phyloP scores from a whole-genome alignment of 2,329 filamentous ascomycete genomes.

The Venturia nashicola region DNA sequence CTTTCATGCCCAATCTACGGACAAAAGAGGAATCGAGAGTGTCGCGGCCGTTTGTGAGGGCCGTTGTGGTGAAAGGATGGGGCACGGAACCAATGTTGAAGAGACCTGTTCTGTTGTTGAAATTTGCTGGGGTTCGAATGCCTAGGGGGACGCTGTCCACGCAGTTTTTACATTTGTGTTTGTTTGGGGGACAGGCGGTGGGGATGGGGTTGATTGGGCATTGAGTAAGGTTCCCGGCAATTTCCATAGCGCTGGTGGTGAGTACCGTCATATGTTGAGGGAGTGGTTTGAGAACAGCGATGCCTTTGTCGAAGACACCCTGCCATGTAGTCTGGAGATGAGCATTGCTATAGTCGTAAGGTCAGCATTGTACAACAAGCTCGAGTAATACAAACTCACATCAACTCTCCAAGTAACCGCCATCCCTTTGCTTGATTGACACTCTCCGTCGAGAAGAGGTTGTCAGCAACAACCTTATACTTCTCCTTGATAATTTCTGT shows the following conservation, averaged over 20 bases:
- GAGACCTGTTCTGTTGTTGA: conserved; percentile 56
- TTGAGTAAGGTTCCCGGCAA: conserved; percentile 62
- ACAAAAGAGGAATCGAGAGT: conserved; percentile 30
- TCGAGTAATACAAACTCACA: conserved; percentile 60
- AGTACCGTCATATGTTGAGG: conserved; percentile 63
- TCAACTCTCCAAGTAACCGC: conserved; percentile 55
- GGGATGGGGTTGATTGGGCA: conserved; percentile 60
- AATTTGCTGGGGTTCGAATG: conserved; percentile 53
- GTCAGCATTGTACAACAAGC: conserved; percentile 35
- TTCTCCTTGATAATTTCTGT: conserved; percentile 46
- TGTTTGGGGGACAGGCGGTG: conserved; percentile 73
- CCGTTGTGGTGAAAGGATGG: conserved; percentile 75
- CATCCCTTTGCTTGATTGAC: conserved; percentile 47
- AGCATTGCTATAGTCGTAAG: conserved; percentile 67
- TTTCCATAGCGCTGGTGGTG: conserved; percentile 54
- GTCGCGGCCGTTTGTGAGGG: conserved; percentile 45
- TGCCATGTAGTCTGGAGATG: conserved; percentile 84
- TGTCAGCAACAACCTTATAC: conserved; percentile 56
- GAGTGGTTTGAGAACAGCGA: conserved; percentile 70
- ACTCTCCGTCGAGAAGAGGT: conserved; percentile 32
- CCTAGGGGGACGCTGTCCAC: conserved; percentile 50
- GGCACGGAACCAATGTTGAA: conserved; percentile 83
- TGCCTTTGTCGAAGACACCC: conserved; percentile 61
- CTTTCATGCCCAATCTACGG: conserved; percentile 42
- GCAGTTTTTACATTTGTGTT: conserved; percentile 62